Base-by-base conservation (phyloP, 1,284 basidiomycete genomes). In the Cryptococcus floricola region DNA sequence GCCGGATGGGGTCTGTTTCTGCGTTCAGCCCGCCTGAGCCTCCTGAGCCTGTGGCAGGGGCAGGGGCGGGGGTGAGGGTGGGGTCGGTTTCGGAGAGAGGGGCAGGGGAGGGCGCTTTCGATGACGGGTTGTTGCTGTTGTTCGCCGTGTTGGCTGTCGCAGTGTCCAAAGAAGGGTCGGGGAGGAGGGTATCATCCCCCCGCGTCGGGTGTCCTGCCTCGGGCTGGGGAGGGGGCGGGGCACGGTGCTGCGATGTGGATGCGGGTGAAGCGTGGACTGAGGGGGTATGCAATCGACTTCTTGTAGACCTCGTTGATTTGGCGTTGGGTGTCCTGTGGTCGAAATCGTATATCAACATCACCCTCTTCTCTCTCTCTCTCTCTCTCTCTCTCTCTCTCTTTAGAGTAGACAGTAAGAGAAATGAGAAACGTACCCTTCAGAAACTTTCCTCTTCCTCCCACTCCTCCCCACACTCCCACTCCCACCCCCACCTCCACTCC, bases 1-100 rank as follows among this genome's bases (percentile, higher is more conserved):
- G 55, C 49, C 65, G 52, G 5, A 68, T 53, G 0, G 57, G 54
- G 48, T 69, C 67, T 2, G 63, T 60, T 28, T 62, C 65, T 10
- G 39, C 43, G 10, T 23, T 23, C 23, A 23, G 3, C 23, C 23
- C 23, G 2, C 23, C 23, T 23, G 23, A 2, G 23, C 23, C 23
- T 23, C 23, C 23, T 23, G 23, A 2, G 23, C 23, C 23, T 1
- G 23, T 23, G 23, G 23, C 23, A 23, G 57, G 48, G 38, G 31
- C 5, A 41, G 23, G 45, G 31, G 10, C 10, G 7, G 7, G 7
- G 31, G 6, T 10, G 3, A 31, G 31, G 31, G 7, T 10, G 4
- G 46, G 19, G 46, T 25, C 27, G 16, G 27, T 27, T 3, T 25
- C 41, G 2, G 47, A 37, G 23, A 16, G 27, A 4, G 39, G 14